Evolutionary conservation across 1,284 basidiomycete species (phyloP), one percentile per base, ranked within the genome.

Genomic region (Apiotrichum montevideense): DNA sequence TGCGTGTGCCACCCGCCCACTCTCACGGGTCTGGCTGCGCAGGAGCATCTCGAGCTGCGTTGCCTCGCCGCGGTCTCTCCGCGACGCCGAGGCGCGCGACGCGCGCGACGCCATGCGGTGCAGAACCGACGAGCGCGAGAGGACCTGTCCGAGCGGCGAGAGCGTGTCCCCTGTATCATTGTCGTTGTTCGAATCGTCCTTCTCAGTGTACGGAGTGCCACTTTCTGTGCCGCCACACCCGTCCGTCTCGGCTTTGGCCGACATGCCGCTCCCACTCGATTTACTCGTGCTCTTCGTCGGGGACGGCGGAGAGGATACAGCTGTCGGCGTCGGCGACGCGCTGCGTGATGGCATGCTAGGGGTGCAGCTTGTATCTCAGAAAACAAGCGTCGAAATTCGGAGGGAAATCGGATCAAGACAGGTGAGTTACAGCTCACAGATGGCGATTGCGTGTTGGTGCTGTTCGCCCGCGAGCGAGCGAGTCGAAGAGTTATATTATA

Each of bases 41-140:
- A 58, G 52, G 44, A 52, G 41, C 41, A 58, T 48, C 45, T 58
- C 57, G 11, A 51, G 11, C 56, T 53, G 46, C 35, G 46, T 54
- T 9, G 35, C 45, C 35, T 43, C 40, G 9, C 35, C 37, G 4
- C 41, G 33, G 11, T 15, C 39, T 21, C 21, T 21, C 21, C 21
- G 21, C 42, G 50, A 35, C 6, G 32, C 41, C 46, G 44, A 32
- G 10, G 6, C 15, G 35, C 47, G n/a, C 47, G n/a, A 13, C 37
- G 35, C 21, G 37, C 47, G 47, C 35, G 47, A 49, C 5, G 35
- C 11, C 35, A 49, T 49, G 47, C 47, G 47, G 8, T 37, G 35
- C 15, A 49, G 47, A 6, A 39, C 33, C 5, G 46, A 39, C 33
- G 33, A n/a, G 15, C 35, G 47, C 35, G 47, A 49, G 6, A 49